Evolutionary conservation across 495 filamentous ascomycete genomes (phyloP).

Genomic region (Annulohypoxylon moriforme): DNA sequence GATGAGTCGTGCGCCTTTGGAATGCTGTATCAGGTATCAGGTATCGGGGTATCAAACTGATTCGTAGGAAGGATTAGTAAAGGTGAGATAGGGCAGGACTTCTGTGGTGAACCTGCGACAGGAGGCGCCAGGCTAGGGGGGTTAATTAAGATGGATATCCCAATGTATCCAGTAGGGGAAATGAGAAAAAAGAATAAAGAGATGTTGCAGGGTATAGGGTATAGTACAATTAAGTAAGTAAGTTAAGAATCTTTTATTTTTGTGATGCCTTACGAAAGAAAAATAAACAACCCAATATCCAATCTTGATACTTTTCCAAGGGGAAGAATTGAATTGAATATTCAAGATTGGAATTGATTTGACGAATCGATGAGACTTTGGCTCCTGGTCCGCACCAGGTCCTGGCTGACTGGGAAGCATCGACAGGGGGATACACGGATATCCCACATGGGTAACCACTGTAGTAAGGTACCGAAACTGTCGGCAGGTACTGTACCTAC

Average conservation of each 20-base stretch:
- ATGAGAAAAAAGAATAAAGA: constrained; percentile 1
- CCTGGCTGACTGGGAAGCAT: not conserved
- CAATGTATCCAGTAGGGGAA: constrained; percentile 7
- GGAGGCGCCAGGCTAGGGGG: constrained; percentile 27
- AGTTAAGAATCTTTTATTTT: constrained; percentile 11
- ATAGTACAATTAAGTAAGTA: constrained; percentile 31
- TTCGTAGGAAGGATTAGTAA: constrained; percentile 36
- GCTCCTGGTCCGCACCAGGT: not conserved
- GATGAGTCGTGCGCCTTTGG: constrained; percentile 51
- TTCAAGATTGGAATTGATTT: constrained; percentile 37
- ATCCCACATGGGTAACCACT: constrained; percentile 10
- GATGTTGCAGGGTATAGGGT: constrained; percentile 8
- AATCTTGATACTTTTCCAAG: constrained; percentile 26
- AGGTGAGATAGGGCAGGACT: constrained; percentile 30
- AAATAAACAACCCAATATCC: constrained; percentile 27
- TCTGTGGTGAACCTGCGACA: constrained; percentile 34
- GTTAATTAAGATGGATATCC: not conserved
- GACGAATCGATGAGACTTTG: constrained; percentile 35
- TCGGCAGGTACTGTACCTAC: not conserved
- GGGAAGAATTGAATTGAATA: constrained; percentile 19
- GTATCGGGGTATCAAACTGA: constrained; percentile 41
- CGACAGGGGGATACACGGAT: constrained; percentile 16
- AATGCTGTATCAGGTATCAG: constrained; percentile 50
- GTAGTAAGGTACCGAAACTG: constrained; percentile 17
- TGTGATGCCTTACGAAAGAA: constrained; percentile 15